These are phyloP conservation scores for Rhododendron vialii DNA, from an alignment of 148 eudicot species.

Conservation along the genomic window DNA sequence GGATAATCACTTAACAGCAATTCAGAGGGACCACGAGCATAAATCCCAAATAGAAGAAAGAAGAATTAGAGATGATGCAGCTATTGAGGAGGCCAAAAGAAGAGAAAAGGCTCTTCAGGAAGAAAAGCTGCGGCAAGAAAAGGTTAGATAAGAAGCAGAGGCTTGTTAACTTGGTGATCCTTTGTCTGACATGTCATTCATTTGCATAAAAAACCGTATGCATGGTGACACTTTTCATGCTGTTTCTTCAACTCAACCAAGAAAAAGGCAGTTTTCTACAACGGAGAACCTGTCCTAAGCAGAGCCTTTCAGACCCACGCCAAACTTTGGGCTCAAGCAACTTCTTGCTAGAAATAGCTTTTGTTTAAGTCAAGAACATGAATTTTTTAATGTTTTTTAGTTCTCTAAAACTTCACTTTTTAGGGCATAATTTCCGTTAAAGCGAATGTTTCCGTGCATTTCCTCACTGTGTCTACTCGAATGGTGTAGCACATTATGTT, in stretches of 20 bases:
- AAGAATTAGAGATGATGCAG: slow-evolving; percentile 87
- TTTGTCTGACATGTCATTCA: background rate
- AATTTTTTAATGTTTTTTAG: background rate
- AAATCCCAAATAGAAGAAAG: slow-evolving; percentile 86
- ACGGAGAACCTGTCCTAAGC: background rate
- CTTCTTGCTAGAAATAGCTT: background rate
- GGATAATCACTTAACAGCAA: slow-evolving; percentile 80
- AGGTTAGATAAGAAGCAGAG: slow-evolving; percentile 68
- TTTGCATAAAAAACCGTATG: background rate
- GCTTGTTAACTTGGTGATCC: slow-evolving; percentile 24
- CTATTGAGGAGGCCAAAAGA: slow-evolving; percentile 81
- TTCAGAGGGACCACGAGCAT: slow-evolving; percentile 83
- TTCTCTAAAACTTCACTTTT: background rate
- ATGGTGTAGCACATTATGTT: too few species aligned
- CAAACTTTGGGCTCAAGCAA: background rate
- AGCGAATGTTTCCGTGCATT: background rate
- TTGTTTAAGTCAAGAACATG: background rate
- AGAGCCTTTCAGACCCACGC: background rate
- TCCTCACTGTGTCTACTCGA: background rate
- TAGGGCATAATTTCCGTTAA: background rate
- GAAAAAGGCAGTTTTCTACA: background rate
- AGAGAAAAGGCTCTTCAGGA: slow-evolving; percentile 67
- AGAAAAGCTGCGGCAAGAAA: slow-evolving; percentile 66
- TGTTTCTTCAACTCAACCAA: background rate
- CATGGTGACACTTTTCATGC: background rate